A percentile compares a stretch with the other conserved stretches of the same genome.
These are phyloP conservation scores for Sindora glabra DNA, from an alignment of 306 rosid genomes.

Conservation along the genomic window DNA sequence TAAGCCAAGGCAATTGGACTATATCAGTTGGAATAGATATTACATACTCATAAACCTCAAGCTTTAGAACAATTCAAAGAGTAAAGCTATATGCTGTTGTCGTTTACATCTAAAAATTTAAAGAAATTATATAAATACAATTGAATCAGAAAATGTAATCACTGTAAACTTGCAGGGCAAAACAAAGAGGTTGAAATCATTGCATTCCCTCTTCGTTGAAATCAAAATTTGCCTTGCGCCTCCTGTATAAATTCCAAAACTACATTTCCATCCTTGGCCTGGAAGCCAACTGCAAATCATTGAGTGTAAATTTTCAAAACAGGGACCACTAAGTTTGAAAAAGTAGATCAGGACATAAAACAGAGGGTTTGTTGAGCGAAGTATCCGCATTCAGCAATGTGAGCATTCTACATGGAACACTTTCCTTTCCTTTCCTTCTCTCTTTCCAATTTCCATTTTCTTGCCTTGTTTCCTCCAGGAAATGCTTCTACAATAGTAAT, in stretches of 20 bases:
- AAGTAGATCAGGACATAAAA: neutral
- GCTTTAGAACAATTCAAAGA: no score
- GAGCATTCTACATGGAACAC: neutral
- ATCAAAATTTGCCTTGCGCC: slow-evolving; percentile 7
- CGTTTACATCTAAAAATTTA: no score
- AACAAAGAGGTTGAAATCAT: neutral
- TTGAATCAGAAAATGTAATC: neutral
- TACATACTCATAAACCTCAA: no score
- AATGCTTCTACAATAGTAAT: neutral
- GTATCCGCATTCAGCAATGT: neutral
- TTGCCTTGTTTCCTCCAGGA: neutral
- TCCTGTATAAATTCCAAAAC: slow-evolving; percentile 12
- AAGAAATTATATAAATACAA: no score
- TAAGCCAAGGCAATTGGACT: no score
- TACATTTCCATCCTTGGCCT: slow-evolving; percentile 1
- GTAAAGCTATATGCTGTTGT: no score
- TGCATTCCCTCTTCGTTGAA: neutral
- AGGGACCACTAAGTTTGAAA: neutral
- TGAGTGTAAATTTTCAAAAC: neutral
- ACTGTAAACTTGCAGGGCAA: neutral
- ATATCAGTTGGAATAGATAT: no score
- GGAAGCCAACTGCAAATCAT: slow-evolving; percentile 16
- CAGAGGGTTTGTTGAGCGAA: neutral
- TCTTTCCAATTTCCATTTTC: neutral
- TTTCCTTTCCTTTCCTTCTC: neutral